Conservation (phyloP, 23 red algal species). For the Gracilariopsis chorda region DNA sequence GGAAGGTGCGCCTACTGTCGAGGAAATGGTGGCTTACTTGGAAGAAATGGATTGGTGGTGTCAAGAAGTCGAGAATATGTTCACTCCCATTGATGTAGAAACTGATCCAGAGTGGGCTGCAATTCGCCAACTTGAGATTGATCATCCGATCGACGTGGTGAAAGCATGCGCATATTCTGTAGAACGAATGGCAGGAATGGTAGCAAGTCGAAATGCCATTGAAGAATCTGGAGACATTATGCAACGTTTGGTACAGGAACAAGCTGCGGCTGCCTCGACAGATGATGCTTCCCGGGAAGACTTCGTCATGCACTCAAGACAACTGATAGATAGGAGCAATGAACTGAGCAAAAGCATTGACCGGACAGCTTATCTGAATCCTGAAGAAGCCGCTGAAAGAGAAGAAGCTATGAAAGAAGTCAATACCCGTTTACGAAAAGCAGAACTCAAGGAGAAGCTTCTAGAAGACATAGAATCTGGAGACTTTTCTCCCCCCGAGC, state of each 20-base stretch:
- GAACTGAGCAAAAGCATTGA: background rate
- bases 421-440: background rate
- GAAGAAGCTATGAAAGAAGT: slow-evolving; percentile 5
- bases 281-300: background rate
- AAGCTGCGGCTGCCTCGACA: background rate
- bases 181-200: slow-evolving; percentile 45
- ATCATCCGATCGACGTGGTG: slow-evolving; percentile 41
- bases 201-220: slow-evolving; percentile 26
- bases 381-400: background rate
- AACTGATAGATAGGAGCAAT: background rate
- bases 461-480: background rate
- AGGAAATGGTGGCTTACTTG: slow-evolving; percentile 39
- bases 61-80: slow-evolving; percentile 40
- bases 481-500: background rate
- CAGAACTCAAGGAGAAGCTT: background rate
- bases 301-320: background rate
- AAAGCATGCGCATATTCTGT: background rate
- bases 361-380: background rate
- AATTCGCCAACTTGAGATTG: slow-evolving; percentile 16
- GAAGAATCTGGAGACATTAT: slow-evolving; percentile 22
- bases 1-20: background rate
- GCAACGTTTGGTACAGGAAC: background rate
- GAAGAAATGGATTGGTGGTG: slow-evolving; percentile 45
- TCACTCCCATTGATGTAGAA: slow-evolving; percentile 32
- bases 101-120: slow-evolving; percentile 14